Evolutionary conservation across 306 rosid species (phyloP).

Genomic region (Clitoria ternatea): DNA sequence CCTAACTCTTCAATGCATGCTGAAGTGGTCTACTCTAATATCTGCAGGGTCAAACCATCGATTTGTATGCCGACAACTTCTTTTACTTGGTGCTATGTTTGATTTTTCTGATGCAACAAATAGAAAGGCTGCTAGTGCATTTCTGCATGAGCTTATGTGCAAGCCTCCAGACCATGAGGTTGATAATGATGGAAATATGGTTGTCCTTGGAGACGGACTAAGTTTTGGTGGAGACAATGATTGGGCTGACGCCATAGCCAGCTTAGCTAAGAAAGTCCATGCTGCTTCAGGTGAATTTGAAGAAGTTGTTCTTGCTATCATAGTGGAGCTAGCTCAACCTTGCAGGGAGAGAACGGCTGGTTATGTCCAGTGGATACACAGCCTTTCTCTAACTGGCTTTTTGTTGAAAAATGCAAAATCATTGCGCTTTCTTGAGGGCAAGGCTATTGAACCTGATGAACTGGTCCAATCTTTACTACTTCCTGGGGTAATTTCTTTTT

Average conservation of each 20-base stretch:
- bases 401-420: conserved; percentile 75
- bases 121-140: conserved; percentile 71
- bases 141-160: conserved; percentile 79
- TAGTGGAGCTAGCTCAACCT: conserved; percentile 74
- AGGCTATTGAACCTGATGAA: conserved; percentile 55
- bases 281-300: conserved; percentile 84
- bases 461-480: conserved; percentile 76
- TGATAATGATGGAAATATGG: conserved; percentile 71
- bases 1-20: neutral
- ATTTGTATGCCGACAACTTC: conserved; percentile 82
- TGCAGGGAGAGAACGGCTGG: conserved; percentile 92
- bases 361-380: conserved; percentile 89
- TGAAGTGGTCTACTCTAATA: conserved; percentile 8
- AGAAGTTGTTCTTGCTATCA: conserved; percentile 63
- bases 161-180: conserved; percentile 78
- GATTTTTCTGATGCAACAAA: conserved; percentile 84
- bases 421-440: conserved; percentile 52
- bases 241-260: conserved; percentile 83
- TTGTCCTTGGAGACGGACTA: conserved; percentile 88
- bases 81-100: conserved; percentile 82
- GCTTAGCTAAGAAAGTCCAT: conserved; percentile 74
- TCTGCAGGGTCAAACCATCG: conserved; percentile 67
- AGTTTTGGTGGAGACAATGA: conserved; percentile 92
- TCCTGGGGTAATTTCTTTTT: conserved; percentile 65
- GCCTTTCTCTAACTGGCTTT: conserved; percentile 74